A percentile compares a stretch with the other conserved stretches of the same genome.
These are phyloP conservation scores for Sporothrix pallida DNA, from an alignment of 2,329 filamentous ascomycete genomes.

Conservation along the genomic window DNA sequence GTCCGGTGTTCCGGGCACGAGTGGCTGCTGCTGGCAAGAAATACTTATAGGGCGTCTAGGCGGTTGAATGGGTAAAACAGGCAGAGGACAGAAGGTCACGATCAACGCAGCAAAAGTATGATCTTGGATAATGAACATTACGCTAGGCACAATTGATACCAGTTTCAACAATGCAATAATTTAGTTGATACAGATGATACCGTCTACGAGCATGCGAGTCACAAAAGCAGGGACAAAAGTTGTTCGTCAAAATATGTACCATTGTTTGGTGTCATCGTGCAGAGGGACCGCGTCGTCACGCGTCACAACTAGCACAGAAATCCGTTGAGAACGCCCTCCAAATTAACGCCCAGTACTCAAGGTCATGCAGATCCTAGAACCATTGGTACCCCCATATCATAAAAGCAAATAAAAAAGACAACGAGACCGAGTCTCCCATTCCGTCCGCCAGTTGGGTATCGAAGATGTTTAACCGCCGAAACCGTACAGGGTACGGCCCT, in stretches of 20 bases:
- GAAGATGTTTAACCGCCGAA: conserved; percentile 75
- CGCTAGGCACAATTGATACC: conserved; percentile 20
- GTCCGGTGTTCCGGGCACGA: conserved; percentile 80
- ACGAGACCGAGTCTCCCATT: not conserved
- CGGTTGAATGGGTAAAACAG: not conserved
- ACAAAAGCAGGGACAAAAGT: not conserved
- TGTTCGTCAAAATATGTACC: conserved; percentile 17
- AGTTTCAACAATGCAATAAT: not conserved
- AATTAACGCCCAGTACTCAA: conserved; percentile 34
- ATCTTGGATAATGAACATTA: conserved; percentile 12
- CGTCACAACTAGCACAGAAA: conserved; percentile 30
- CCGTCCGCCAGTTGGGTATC: conserved; percentile 24
- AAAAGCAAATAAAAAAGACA: conserved; percentile 26
- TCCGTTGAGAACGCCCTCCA: conserved; percentile 29
- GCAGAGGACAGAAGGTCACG: not conserved
- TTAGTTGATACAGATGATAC: not conserved
- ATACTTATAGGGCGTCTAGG: conserved; percentile 64
- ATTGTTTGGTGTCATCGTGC: conserved; percentile 31
- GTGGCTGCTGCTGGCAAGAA: conserved; percentile 91
- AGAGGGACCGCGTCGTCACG: conserved; percentile 32
- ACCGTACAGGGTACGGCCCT: conserved; percentile 81
- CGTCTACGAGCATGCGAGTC: not conserved
- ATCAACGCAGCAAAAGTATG: not conserved
- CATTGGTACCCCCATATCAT: conserved; percentile 19
- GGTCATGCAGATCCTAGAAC: conserved; percentile 29